Base-by-base conservation (phyloP, 768 basidiomycete genomes). In the Rhizopogon salebrosus region DNA sequence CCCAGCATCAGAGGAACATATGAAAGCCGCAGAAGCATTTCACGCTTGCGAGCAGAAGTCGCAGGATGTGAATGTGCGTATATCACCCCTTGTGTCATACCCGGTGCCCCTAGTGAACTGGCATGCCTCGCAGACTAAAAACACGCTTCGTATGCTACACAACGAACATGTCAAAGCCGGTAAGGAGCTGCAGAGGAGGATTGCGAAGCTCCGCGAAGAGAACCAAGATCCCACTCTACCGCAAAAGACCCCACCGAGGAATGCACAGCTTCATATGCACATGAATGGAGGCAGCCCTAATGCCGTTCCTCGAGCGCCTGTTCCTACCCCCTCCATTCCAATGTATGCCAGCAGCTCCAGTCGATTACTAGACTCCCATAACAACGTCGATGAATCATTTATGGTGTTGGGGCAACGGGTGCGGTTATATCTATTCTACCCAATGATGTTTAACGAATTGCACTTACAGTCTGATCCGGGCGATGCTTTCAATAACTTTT, bases 401-500 rank as follows among this genome's bases (percentile, higher is more conserved):
- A 91, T 93, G 90, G 75, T 93, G 2, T 74, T 92, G 3, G 89
- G 88, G 16, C 89, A 91, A 64, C 78, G 83, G 59, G 87, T 89
- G 61, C 60, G 82, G 74, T 54, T 16, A 51, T 43, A 8, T 39
- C 29, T 23, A 35, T 27, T 36, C 40, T 50, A 39, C 45, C 54
- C 37, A 9, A 37, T 48, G 14, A 41, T 39, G 45, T 60, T 23
- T 6, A 36, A 60, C 29, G 39, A 42, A 18, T 41, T 14, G 39
- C 53, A 39, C 41, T 38, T 51, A 51, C 55, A 87, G 87, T 84
- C 84, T 54, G 91, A 93, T 62, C 85, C 89, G 2, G 83, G 86
- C 4, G 91, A 93, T 62, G 84, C 89, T 4, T 93, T 93, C 72
- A 90, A 91, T 62, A 80, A 89, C 60, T 93, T 92, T 62, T 93